These are phyloP conservation scores for Begonia masoniana DNA, from an alignment of 306 rosid genomes.

Conservation along the genomic window DNA sequence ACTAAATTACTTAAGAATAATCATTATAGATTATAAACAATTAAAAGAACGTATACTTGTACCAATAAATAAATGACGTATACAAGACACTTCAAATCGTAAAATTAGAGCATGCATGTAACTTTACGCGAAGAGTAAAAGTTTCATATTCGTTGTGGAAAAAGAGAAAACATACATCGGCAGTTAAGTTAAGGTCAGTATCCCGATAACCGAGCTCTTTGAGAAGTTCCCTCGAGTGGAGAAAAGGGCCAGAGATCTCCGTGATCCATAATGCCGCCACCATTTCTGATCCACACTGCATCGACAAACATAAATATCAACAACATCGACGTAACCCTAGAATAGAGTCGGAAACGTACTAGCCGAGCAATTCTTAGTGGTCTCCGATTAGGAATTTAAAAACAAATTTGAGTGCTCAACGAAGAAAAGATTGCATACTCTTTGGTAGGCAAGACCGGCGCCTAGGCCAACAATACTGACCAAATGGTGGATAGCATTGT, in stretches of 20 bases:
- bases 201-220: constrained; percentile 77
- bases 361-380: too few species aligned
- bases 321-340: too few species aligned
- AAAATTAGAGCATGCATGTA: too few species aligned
- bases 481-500: constrained; percentile 65
- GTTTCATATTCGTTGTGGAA: too few species aligned
- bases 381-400: too few species aligned
- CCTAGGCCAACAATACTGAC: constrained; percentile 61
- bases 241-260: constrained; percentile 82
- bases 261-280: constrained; percentile 66
- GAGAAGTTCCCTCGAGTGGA: constrained; percentile 65
- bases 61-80: too few species aligned
- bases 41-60: too few species aligned
- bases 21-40: too few species aligned
- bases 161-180: constrained; percentile 40
- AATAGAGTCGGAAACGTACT: too few species aligned
- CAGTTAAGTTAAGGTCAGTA: constrained; percentile 52
- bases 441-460: constrained; percentile 56
- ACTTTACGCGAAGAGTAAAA: too few species aligned
- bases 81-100: too few species aligned
- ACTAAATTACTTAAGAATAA: too few species aligned
- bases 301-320: neutral
- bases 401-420: neutral
- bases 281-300: constrained; percentile 74
- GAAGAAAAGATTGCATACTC: constrained; percentile 22